Evolutionary conservation across 495 filamentous ascomycete genomes (phyloP), one percentile per base, ranked within the genome.

Genomic region (Evansstolkia leycettana): DNA sequence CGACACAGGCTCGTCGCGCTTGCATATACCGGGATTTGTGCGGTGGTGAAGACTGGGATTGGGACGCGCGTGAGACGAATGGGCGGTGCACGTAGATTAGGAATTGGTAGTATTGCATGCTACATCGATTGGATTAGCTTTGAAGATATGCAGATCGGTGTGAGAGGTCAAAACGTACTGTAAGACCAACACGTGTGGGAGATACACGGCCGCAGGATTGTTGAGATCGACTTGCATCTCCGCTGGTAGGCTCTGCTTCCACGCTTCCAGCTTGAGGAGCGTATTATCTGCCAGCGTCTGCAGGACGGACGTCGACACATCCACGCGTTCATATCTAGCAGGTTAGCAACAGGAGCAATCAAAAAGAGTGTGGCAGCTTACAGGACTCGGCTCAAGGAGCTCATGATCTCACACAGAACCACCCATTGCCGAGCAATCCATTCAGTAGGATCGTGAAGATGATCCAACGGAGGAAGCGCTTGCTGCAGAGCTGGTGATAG

Each of bases 161-260:
- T n/a, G n/a, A n/a, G n/a, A n/a, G n/a, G n/a, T n/a, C n/a, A n/a
- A n/a, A n/a, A n/a, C 49, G 38, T 40, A 61, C 57, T 55, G 53
- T 13, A 62, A 41, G 10, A 53, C 23, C 3, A 59, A 25, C 11
- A 57, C 41, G 34, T 61, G 55, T 17, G 58, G 57, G 5, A 56
- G 31, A 34, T 46, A 46, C 1, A 38, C 39, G 6, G 38, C 16
- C 2, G 27, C 31, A 7, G 24, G 23, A 18, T 50, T 39, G 14
- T 48, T 31, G 7, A 45, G 26, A 17, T 54, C 31, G 17, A 59
- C 37, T 12, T 42, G 38, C 16, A 62, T 33, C 7, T 30, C 31
- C 3, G 17, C 12, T 2, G 54, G 55, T 1, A 59, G 39, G 32
- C 40, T 40, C 3, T 20, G 38, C 28, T 52, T 52, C 57, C 55